Evolutionary conservation across 2,329 filamentous ascomycete genomes (phyloP), one percentile per base, ranked within the genome.

Genomic region (Aspergillus fijiensis): DNA sequence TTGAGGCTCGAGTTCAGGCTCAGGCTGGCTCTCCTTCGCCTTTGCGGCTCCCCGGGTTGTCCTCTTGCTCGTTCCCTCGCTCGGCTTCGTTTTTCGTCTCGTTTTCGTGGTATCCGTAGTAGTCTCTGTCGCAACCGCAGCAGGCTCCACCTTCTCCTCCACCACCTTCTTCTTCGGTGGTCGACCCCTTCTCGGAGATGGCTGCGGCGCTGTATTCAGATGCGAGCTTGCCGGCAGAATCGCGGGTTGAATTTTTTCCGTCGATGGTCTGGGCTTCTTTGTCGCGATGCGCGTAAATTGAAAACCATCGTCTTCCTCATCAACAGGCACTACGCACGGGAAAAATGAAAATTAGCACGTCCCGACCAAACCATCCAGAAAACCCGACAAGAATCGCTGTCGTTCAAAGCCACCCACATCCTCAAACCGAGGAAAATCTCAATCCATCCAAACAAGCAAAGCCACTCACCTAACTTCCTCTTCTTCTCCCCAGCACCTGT

Each of bases 221-320:
- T 45, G 14, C 16, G 39, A 45, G 3, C 1, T 19, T n/a, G 39
- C 76, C 63, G 74, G 69, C 27, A 75, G 74, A 10, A 79, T 76
- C 51, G 79, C 76, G 21, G 76, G 60, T 23, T 61, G 42, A 53
- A 69, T 67, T n/a, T 69, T 60, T 48, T 65, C 59, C 11, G 65
- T 53, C 16, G 78, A 73, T 59, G 82, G 78, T 60, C 82, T 81
- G 49, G 84, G 83, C 77, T 89, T 91, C 62, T 82, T 81, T 69
- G 85, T 79, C 71, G 90, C 90, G 11, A 87, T 81, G 63, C 89
- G 85, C 64, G 87, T 86, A 73, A 92, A 93, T 60, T 86, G 81
- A 68, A 93, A 93, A 63, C 90, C 90, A 68, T 89, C 90, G 78
- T 90, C 87, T 69, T 89, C 85, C 74, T 93, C 89, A 68, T 91